Conservation (phyloP, 345 rosid genomes). For the Citrus sp. region DNA sequence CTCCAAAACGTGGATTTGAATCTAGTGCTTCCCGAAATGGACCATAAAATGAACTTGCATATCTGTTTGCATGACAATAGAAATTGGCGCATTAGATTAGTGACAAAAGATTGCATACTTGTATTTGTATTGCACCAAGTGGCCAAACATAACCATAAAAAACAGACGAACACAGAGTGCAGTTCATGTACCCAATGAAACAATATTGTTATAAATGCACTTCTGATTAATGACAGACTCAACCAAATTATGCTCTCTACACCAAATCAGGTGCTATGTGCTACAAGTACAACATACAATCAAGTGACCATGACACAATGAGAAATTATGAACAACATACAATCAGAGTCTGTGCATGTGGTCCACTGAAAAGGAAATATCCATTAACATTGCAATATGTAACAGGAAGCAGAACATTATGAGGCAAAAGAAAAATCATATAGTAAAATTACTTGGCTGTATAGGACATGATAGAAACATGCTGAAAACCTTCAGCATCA, state of each 20-base stretch:
- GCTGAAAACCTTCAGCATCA: slow-evolving; percentile 87
- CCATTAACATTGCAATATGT: not conserved
- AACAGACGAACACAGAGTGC: not conserved
- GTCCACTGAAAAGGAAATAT: not conserved
- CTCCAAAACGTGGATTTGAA: slow-evolving; percentile 94
- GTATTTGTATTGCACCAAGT: not conserved
- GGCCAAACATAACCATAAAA: not conserved
- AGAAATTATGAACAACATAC: not conserved
- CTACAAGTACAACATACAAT: not conserved
- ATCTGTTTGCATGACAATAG: slow-evolving; percentile 40
- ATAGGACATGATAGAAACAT: slow-evolving; percentile 96
- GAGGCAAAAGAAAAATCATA: not conserved
- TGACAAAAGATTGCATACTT: slow-evolving; percentile 3
- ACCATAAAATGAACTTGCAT: slow-evolving; percentile 95
- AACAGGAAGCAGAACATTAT: not conserved
- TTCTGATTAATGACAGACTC: not conserved
- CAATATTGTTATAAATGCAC: not conserved
- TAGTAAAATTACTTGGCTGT: slow-evolving; percentile 71
- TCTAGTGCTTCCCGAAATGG: slow-evolving; percentile 94
- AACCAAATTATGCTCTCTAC: not conserved
- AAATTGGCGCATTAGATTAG: slow-evolving; percentile 7
- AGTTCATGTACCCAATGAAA: not conserved
- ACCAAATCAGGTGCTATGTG: not conserved
- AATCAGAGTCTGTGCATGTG: not conserved
- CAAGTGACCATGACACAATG: not conserved